These are phyloP conservation scores for Tolypocladium capitatum DNA, from an alignment of 2,329 filamentous ascomycete genomes.

Conservation along the genomic window DNA sequence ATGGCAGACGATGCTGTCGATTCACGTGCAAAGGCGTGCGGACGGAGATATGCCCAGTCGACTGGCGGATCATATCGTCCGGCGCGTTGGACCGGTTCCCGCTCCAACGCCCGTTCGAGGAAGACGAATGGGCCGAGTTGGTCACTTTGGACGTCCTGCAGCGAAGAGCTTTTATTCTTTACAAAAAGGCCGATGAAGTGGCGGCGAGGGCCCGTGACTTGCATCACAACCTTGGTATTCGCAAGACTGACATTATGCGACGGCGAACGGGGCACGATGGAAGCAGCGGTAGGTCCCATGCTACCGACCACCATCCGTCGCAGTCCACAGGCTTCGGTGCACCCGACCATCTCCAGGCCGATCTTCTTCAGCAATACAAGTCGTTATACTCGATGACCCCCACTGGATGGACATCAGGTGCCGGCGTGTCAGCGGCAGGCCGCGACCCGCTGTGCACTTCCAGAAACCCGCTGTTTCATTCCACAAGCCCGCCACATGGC, in stretches of 20 bases:
- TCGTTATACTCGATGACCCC: conserved; percentile 9
- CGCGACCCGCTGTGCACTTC: conserved; percentile 14
- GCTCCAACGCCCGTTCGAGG: conserved; percentile 65
- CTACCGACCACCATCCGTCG: conserved; percentile 18
- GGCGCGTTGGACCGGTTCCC: conserved; percentile 70
- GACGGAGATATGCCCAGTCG: conserved; percentile 78
- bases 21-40: conserved; percentile 71
- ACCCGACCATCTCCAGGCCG: conserved; percentile 36
- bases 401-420: conserved; percentile 14
- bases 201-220: conserved; percentile 53
- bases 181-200: conserved; percentile 67
- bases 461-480: no score
- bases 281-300: conserved; percentile 23
- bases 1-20: conserved; percentile 61
- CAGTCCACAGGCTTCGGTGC: conserved; percentile 13
- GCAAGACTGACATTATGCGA: conserved; percentile 17
- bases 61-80: conserved; percentile 72
- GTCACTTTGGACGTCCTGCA: conserved; percentile 76
- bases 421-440: conserved; percentile 11
- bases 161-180: conserved; percentile 61
- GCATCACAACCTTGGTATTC: conserved; percentile 53
- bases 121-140: conserved; percentile 77
- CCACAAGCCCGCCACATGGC: conserved; percentile 10
- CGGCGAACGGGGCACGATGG: conserved; percentile 15
- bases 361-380: conserved; percentile 41